Evolutionary conservation across 2,329 filamentous ascomycete genomes (phyloP).

Genomic region (Botrytis fabae): DNA sequence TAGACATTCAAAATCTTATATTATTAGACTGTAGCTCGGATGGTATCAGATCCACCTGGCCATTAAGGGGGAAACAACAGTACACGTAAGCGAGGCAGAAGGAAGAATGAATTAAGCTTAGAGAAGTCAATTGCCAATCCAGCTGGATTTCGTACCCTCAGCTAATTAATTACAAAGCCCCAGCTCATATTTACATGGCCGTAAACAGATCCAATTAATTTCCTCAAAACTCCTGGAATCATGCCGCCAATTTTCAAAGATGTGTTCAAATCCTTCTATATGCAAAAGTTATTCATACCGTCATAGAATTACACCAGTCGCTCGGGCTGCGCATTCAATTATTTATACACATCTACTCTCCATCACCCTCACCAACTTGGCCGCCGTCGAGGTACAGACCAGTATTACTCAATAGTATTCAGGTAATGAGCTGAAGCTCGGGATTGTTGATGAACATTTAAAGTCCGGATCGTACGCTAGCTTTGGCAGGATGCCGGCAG

Average conservation of each 20-base stretch:
- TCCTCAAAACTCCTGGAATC: not conserved
- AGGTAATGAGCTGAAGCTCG: conserved; percentile 53
- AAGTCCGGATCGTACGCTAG: conserved; percentile 73
- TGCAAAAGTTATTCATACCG: not conserved
- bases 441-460: conserved; percentile 59
- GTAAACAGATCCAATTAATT: not conserved
- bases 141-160: no score
- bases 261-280: not conserved
- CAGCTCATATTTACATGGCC: not conserved
- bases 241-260: not conserved
- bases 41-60: no score
- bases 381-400: not conserved
- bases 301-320: not conserved
- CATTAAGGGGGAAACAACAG: no score
- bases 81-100: no score
- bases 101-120: no score
- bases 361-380: not conserved
- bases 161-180: no score
- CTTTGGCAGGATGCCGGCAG: conserved; percentile 69
- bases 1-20: no score
- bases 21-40: no score
- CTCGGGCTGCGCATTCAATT: not conserved
- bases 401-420: conserved; percentile 49
- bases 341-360: not conserved
- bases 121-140: no score